Percentiles rank a stretch among this genome's conserved stretches.
These are phyloP conservation scores for Benincasa hispida DNA, from an alignment of 306 rosid genomes.

Conservation along the genomic window DNA sequence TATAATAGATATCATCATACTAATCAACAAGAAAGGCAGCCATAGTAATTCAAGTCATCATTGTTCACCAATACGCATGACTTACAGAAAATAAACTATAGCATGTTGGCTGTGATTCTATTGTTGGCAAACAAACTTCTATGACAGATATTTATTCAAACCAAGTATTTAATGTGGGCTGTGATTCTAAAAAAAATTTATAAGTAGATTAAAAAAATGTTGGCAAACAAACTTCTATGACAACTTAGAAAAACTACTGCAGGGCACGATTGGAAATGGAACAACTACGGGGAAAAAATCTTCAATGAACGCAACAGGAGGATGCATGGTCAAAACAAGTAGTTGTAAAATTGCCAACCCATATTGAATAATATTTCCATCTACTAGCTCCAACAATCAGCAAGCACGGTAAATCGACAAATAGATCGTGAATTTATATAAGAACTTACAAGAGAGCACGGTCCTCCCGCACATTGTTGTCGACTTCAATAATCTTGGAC, in stretches of 20 bases:
- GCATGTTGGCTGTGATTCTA: background rate
- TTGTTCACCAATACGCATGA: background rate
- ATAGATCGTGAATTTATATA: background rate
- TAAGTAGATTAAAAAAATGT: background rate
- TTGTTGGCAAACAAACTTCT: background rate
- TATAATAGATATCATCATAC: background rate
- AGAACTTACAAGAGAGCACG: conserved; percentile 76
- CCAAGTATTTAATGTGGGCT: background rate
- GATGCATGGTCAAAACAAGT: background rate
- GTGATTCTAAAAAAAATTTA: background rate
- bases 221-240: too few species aligned
- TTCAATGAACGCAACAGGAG: background rate
- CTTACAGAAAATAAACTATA: background rate
- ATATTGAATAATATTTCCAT: background rate
- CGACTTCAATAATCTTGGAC: conserved; percentile 80
- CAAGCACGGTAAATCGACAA: background rate
- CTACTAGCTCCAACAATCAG: background rate
- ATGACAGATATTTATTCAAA: background rate
- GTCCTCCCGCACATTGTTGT: conserved; percentile 91
- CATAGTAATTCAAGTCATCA: background rate
- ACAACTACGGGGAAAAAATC: background rate
- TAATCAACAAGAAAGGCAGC: background rate
- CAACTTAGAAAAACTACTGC: background rate
- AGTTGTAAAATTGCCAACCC: background rate
- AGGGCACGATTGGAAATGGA: background rate